Percentiles rank a stretch among this genome's conserved stretches.
Conservation (phyloP, 441 rosid species). For the Populus hybrid region DNA sequence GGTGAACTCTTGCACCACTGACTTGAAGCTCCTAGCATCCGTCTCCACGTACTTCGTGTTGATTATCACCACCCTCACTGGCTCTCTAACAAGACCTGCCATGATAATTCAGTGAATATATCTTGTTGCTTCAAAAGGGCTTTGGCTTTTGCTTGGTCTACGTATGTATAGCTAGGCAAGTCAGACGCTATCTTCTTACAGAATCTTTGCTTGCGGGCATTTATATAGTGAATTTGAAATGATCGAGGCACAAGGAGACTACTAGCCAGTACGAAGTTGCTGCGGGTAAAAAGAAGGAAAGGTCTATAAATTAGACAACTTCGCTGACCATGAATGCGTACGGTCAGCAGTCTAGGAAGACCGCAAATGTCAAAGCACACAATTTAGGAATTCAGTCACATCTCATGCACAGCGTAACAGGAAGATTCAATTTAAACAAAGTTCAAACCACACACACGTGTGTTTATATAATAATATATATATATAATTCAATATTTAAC, state of each 20-base stretch:
- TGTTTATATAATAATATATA: no score
- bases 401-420: background rate
- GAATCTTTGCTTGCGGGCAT: background rate
- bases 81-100: constrained; percentile 7
- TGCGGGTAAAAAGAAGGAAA: background rate
- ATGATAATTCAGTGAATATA: background rate
- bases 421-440: no score
- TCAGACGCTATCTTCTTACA: background rate
- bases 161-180: background rate
- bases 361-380: background rate
- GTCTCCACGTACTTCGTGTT: constrained; percentile 45
- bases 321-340: background rate
- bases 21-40: constrained; percentile 44
- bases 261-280: background rate
- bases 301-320: background rate
- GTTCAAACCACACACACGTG: no score
- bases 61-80: constrained; percentile 43
- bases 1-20: constrained; percentile 48
- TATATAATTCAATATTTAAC: rapidly evolving
- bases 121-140: background rate
- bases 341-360: background rate
- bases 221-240: background rate
- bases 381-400: background rate
- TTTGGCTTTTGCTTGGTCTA: no score
- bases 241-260: background rate